These are phyloP conservation scores for Sonneratia caseolaris DNA, from an alignment of 345 rosid genomes.

Conservation along the genomic window DNA sequence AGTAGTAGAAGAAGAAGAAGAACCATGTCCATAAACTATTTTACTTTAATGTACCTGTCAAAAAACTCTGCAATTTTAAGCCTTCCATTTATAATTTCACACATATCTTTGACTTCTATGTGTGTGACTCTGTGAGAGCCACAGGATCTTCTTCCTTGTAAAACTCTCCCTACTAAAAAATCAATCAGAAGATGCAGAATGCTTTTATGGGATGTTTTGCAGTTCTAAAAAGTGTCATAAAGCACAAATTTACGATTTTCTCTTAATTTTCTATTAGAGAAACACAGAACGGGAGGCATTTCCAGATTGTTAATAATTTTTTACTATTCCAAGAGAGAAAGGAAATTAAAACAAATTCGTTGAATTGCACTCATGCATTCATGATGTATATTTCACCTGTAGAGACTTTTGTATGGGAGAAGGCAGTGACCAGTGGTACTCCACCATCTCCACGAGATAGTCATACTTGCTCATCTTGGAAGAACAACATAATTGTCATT, in stretches of 20 bases:
- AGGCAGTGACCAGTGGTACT: constrained; percentile 56
- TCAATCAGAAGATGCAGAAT: not conserved
- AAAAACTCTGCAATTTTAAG: not conserved
- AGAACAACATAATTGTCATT: constrained; percentile 67
- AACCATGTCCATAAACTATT: not conserved
- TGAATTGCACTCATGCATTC: not conserved
- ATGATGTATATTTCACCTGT: constrained; percentile 15
- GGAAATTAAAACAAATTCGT: not conserved
- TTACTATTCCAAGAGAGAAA: not conserved
- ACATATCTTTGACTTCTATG: not conserved
- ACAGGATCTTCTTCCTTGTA: not conserved
- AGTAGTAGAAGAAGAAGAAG: too few species aligned
- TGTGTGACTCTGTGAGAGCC: not conserved
- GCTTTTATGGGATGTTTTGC: not conserved
- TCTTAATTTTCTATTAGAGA: not conserved
- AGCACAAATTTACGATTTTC: not conserved
- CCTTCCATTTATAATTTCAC: too few species aligned
- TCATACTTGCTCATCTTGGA: constrained; percentile 94
- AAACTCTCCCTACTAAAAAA: not conserved
- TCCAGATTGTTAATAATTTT: not conserved
- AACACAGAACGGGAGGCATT: not conserved
- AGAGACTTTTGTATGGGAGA: constrained; percentile 95
- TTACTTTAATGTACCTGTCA: too few species aligned
- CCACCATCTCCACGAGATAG: constrained; percentile 95
- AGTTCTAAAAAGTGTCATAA: not conserved